phyloP scores from a whole-genome alignment of 768 basidiomycete genomes.

The Mrakia hoshinonis region DNA sequence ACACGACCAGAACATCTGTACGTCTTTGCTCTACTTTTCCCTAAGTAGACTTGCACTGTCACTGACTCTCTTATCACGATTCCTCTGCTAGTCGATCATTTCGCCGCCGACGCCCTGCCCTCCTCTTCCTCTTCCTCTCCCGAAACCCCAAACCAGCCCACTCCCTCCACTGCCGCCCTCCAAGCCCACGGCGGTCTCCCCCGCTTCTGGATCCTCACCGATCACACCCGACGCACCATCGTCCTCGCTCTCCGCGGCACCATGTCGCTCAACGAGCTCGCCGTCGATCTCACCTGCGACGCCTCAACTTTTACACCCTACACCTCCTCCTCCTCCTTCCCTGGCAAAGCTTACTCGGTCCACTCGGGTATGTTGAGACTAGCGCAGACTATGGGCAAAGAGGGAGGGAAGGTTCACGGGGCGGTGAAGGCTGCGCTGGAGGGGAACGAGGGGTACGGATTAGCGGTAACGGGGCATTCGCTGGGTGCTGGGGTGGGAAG shows the following conservation, averaged over 20 bases:
- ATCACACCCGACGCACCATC: constrained; percentile 63
- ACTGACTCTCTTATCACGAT: background rate
- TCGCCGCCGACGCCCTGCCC: background rate
- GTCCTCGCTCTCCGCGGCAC: constrained; percentile 72
- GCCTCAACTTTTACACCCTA: constrained; percentile 44
- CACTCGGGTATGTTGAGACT: constrained; percentile 74
- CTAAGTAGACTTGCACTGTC: background rate
- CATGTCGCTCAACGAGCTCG: constrained; percentile 74
- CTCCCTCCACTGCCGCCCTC: background rate
- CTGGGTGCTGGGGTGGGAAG: constrained; percentile 74
- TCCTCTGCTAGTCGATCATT: constrained; percentile 10
- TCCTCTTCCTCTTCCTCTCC: background rate
- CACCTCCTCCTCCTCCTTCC: constrained; percentile 46
- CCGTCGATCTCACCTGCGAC: constrained; percentile 65
- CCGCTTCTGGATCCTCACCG: constrained; percentile 76
- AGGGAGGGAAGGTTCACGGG: constrained; percentile 65
- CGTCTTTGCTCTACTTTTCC: constrained; percentile 43
- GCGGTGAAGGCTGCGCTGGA: constrained; percentile 63
- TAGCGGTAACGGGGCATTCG: constrained; percentile 73
- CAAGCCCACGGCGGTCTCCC: constrained; percentile 51
- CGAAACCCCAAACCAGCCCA: background rate
- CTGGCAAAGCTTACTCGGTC: constrained; percentile 50
- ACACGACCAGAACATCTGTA: constrained; percentile 75
- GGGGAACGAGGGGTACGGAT: constrained; percentile 62
- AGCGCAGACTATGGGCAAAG: constrained; percentile 67